Evolutionary conservation across 2,329 filamentous ascomycete genomes (phyloP).

Genomic region (Septoria linicola): DNA sequence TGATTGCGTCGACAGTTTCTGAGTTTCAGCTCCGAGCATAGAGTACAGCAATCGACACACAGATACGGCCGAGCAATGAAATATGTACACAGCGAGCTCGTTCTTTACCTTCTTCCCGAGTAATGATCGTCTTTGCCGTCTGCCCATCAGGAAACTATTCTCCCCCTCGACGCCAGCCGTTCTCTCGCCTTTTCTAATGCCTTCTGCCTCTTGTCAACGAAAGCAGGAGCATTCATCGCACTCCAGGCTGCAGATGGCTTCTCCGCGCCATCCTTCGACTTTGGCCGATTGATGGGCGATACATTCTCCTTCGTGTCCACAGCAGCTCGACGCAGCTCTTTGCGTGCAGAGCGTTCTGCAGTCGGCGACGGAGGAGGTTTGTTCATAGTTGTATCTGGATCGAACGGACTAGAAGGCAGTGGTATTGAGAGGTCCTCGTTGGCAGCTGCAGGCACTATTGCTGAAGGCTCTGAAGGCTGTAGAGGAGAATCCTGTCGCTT

Average conservation of each 20-base stretch:
- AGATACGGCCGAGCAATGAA: no score
- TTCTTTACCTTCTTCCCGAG: no score
- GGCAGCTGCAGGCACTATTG: neutral
- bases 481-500: slow-evolving; percentile 25
- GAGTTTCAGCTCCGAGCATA: no score
- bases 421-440: slow-evolving; percentile 3
- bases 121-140: no score
- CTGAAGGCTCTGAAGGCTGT: slow-evolving; percentile 18
- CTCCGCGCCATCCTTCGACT: slow-evolving; percentile 19
- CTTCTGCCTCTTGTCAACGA: slow-evolving; percentile 2
- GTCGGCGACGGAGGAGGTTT: slow-evolving; percentile 12
- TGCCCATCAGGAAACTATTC: slow-evolving; percentile 24
- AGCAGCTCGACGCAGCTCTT: slow-evolving; percentile 7
- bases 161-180: slow-evolving; percentile 29
- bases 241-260: slow-evolving; percentile 33
- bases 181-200: slow-evolving; percentile 29
- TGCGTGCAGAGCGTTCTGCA: slow-evolving; percentile 12
- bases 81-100: no score
- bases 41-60: no score
- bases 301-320: slow-evolving; percentile 27
- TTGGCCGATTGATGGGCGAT: slow-evolving; percentile 18
- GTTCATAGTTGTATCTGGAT: slow-evolving; percentile 6
- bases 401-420: slow-evolving; percentile 13
- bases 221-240: slow-evolving; percentile 25
- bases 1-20: no score